phyloP scores from a whole-genome alignment of 2,329 filamentous ascomycete species.

The Nemania serpens region DNA sequence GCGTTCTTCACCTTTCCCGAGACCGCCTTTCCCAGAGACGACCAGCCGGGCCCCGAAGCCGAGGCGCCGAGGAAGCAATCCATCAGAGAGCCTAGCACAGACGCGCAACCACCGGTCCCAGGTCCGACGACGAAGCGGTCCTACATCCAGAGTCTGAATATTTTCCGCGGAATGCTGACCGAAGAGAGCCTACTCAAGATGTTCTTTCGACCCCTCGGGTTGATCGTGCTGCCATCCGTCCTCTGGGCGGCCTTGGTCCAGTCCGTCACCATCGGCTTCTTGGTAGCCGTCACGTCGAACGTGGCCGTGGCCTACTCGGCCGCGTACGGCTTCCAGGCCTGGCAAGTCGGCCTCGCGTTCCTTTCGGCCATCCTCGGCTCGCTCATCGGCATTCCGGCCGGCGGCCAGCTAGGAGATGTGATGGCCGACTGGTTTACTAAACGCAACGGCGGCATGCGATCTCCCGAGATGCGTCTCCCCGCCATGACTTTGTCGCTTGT shows the following conservation, averaged over 20 bases:
- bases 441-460: constrained; percentile 59
- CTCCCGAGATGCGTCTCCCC: constrained; percentile 64
- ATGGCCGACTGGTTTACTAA: constrained; percentile 54
- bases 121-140: constrained; percentile 32
- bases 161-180: constrained; percentile 51
- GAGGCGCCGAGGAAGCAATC: neutral
- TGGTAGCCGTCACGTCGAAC: constrained; percentile 60
- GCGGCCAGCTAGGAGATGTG: constrained; percentile 54
- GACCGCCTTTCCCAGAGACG: constrained; percentile 51
- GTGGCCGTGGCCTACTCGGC: constrained; percentile 49
- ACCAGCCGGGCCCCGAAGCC: neutral
- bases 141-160: constrained; percentile 44
- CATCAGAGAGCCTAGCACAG: neutral
- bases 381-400: constrained; percentile 53
- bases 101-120: neutral
- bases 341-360: constrained; percentile 57
- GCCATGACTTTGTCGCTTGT: constrained; percentile 56
- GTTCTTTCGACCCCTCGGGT: constrained; percentile 53
- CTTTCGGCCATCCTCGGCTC: constrained; percentile 54
- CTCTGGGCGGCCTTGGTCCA: constrained; percentile 60
- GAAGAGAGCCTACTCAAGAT: constrained; percentile 53
- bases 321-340: constrained; percentile 51
- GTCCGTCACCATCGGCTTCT: constrained; percentile 59
- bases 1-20: constrained; percentile 60
- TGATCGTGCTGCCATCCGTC: constrained; percentile 57